These are phyloP conservation scores for Chamaecrista fasciculata DNA, from an alignment of 306 rosid species.

Conservation along the genomic window DNA sequence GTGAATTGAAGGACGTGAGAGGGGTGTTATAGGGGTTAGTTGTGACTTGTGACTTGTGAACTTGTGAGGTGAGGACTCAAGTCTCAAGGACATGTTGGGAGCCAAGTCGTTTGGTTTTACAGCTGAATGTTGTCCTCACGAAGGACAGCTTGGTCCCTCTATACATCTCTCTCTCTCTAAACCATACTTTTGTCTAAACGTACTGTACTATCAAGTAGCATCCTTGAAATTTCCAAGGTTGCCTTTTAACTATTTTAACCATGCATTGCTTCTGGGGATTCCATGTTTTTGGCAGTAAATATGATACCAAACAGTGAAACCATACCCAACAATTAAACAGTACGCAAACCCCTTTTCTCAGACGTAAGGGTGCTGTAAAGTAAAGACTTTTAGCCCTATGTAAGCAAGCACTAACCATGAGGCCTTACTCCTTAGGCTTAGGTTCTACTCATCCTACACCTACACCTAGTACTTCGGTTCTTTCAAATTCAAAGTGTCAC, in stretches of 20 bases:
- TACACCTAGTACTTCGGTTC: no score
- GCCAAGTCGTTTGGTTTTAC: constrained; percentile 38
- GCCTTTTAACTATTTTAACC: constrained; percentile 3
- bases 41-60: no score
- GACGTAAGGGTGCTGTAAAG: background rate
- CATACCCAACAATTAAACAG: background rate
- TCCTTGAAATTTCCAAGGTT: constrained; percentile 47
- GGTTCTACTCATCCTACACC: no score
- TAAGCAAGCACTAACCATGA: no score
- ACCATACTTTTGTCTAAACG: background rate
- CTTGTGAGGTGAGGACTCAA: no score
- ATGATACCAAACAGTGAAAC: constrained; percentile 26
- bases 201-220: constrained; percentile 33
- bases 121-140: constrained; percentile 38
- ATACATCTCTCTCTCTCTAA: background rate
- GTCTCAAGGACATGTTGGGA: constrained; percentile 30
- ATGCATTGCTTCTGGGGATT: background rate
- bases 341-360: background rate
- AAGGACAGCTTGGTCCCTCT: constrained; percentile 63
- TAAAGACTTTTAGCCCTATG: background rate
- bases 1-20: background rate
- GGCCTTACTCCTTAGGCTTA: background rate
- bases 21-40: constrained; percentile 36
- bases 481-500: no score
- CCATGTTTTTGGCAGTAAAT: constrained; percentile 28